These are phyloP conservation scores for Elaeis oleifera DNA, from an alignment of 202 grass and related monocot species.

Conservation along the genomic window DNA sequence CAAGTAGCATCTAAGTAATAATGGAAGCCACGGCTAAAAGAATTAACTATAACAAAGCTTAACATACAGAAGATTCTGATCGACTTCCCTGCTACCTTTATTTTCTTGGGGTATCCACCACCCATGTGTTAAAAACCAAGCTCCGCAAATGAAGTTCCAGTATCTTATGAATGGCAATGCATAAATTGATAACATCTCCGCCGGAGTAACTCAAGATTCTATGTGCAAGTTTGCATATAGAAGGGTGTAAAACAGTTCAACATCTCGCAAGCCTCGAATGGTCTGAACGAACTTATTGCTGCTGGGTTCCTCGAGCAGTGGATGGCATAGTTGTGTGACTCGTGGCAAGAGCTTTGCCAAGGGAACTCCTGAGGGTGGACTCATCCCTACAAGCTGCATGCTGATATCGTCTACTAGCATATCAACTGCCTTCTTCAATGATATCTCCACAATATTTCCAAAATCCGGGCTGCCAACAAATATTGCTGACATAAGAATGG, in stretches of 20 bases:
- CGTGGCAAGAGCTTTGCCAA: constrained; percentile 78
- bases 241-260: constrained; percentile 83
- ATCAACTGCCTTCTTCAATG: constrained; percentile 53
- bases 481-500: background rate
- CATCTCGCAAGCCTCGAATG: constrained; percentile 62
- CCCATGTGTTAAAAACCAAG: background rate
- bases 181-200: too few species aligned
- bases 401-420: constrained; percentile 46
- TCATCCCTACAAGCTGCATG: constrained; percentile 27
- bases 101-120: too few species aligned
- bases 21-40: too few species aligned
- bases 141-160: background rate
- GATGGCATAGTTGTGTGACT: constrained; percentile 49
- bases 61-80: too few species aligned
- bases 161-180: background rate
- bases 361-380: constrained; percentile 45
- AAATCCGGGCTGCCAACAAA: constrained; percentile 67
- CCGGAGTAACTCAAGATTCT: constrained; percentile 14
- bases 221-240: constrained; percentile 73
- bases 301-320: constrained; percentile 74
- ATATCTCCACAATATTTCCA: constrained; percentile 68
- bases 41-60: too few species aligned
- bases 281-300: constrained; percentile 77
- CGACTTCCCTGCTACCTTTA: too few species aligned
- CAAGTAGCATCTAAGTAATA: too few species aligned